Conservation (phyloP, 306 rosid species). For the Spatholobus suberectus region DNA sequence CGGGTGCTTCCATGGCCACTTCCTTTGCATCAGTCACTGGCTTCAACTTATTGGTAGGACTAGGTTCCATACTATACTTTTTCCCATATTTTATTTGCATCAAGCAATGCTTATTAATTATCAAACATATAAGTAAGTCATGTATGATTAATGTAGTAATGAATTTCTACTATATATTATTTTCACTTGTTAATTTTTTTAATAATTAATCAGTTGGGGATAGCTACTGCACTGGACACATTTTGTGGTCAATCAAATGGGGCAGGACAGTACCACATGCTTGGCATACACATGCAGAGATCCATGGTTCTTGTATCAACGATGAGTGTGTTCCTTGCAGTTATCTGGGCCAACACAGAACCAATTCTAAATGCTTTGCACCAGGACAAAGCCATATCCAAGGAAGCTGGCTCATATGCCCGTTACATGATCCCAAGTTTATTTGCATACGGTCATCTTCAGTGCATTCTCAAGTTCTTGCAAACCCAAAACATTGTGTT, state of each 20-base stretch:
- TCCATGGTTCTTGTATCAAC: constrained; percentile 54
- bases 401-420: constrained; percentile 70
- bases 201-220: too few relatives aligned
- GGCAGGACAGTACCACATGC: constrained; percentile 65
- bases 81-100: neutral
- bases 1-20: constrained; percentile 48
- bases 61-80: neutral
- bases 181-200: too few relatives aligned
- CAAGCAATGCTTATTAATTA: too few relatives aligned
- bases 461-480: constrained; percentile 63
- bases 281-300: constrained; percentile 74
- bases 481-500: constrained; percentile 69
- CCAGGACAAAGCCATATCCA: constrained; percentile 43
- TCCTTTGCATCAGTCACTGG: constrained; percentile 49
- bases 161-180: too few relatives aligned
- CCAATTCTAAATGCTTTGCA: constrained; percentile 33
- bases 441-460: constrained; percentile 68
- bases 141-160: too few relatives aligned
- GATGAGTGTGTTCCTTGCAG: constrained; percentile 49
- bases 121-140: too few relatives aligned
- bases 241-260: constrained; percentile 71
- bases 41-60: constrained; percentile 40
- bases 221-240: constrained; percentile 64
- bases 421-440: constrained; percentile 64
- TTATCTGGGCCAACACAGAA: constrained; percentile 63